These are phyloP conservation scores for Clarireedia hainanense DNA, from an alignment of 2,329 filamentous ascomycete species.

Conservation along the genomic window DNA sequence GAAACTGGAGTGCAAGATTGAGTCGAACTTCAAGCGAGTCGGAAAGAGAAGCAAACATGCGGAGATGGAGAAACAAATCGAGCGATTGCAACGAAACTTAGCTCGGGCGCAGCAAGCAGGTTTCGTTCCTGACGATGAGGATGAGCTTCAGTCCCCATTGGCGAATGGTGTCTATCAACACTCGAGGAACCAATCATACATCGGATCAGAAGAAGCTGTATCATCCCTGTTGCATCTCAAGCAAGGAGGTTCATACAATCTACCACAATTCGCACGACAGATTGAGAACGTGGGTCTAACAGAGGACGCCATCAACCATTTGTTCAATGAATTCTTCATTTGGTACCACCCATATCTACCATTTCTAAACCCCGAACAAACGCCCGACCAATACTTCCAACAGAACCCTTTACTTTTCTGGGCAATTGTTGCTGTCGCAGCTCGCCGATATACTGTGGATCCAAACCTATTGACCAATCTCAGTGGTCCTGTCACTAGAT, in stretches of 20 bases:
- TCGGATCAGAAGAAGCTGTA: slow-evolving; percentile 62
- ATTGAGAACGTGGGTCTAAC: slow-evolving; percentile 57
- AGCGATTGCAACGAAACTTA: slow-evolving; percentile 55
- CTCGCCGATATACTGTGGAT: slow-evolving; percentile 59
- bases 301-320: slow-evolving; percentile 51
- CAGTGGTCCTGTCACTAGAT: slow-evolving; percentile 58
- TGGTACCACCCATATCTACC: slow-evolving; percentile 73
- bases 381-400: slow-evolving; percentile 66
- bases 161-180: slow-evolving; percentile 46
- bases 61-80: slow-evolving; percentile 80
- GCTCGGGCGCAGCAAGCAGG: slow-evolving; percentile 52
- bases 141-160: slow-evolving; percentile 50
- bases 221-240: slow-evolving; percentile 60
- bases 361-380: slow-evolving; percentile 58
- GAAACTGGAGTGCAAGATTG: slow-evolving; percentile 77
- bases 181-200: slow-evolving; percentile 52
- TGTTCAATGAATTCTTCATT: slow-evolving; percentile 69
- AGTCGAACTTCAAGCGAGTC: slow-evolving; percentile 79
- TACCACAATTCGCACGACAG: slow-evolving; percentile 29
- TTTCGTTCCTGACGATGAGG: slow-evolving; percentile 45
- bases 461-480: slow-evolving; percentile 55
- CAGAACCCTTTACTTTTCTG: slow-evolving; percentile 80
- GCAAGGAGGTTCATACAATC: slow-evolving; percentile 47
- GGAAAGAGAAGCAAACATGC: slow-evolving; percentile 77
- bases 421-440: slow-evolving; percentile 69